Evolutionary conservation across 139 green algal genomes (phyloP), one percentile per base, ranked within the genome.

Genomic region (Pleodorina starrii): DNA sequence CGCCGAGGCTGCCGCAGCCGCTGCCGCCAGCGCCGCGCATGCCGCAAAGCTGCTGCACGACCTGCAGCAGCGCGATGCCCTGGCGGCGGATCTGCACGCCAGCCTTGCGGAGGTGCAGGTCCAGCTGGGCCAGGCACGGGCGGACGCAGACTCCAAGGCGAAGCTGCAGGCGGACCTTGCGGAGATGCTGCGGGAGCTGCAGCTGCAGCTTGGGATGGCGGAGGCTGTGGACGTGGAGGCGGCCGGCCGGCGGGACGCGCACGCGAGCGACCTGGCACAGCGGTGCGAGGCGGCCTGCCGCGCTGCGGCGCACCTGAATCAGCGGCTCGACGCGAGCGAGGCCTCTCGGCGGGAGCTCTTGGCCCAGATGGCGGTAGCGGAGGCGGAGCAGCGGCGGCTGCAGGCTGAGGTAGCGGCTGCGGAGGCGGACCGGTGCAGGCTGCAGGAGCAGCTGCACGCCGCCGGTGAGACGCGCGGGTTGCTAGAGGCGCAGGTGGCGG

Each of bases 111-210:
- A 63, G 40, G 40, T 59, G 40, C 46, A 32, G 27, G 40, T 40
- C 1, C 57, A 86, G 80, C 40, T 59, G 80, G 25, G 48, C 17
- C 23, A 27, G 9, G 51, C 57, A 10, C 29, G 5, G 10, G 36
- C 10, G 10, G 59, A 32, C 1, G 80, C 29, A 2, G 42, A 44
- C 7, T 25, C 11, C 40, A 86, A 63, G 59, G 40, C 42, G 40
- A 12, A 43, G 27, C 80, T 86, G 78, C 54, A 72, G 78, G 27
- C 36, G 25, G 29, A 74, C 36, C 36, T 85, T 27, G 54, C 78
- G 6, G 78, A 10, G 3, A 27, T 36, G 25, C 23, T 74, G 38
- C 48, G 2, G 25, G 36, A 74, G 54, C 54, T 85, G 38, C 36
- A 54, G 78, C 32, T 5, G 5, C 14, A n/a, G 21, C n/a, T 84